A percentile compares a stretch with the other conserved stretches of the same genome.
phyloP scores from a whole-genome alignment of 2,329 filamentous ascomycete genomes.

The Tolypocladium inflatum region DNA sequence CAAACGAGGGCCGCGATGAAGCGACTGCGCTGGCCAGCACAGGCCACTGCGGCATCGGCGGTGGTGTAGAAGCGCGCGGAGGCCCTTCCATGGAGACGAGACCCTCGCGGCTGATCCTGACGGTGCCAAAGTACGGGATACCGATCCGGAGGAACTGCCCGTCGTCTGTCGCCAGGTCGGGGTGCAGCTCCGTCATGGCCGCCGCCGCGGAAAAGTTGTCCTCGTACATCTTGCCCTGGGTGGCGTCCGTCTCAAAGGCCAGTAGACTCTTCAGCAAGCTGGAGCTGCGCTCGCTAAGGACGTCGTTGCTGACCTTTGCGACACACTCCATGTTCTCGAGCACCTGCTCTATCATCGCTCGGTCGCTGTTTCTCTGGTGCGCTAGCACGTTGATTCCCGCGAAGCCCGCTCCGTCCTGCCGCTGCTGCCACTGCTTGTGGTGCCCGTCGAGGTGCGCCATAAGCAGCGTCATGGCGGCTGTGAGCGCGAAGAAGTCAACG shows the following conservation, averaged over 20 bases:
- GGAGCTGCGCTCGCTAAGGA: neutral
- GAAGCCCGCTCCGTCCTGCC: neutral
- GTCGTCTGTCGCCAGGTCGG: neutral
- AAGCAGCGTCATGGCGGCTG: conserved; percentile 25
- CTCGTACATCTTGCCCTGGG: neutral
- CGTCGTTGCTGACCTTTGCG: neutral
- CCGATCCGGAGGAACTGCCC: neutral
- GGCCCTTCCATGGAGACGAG: neutral
- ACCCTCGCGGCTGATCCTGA: neutral
- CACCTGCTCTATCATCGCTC: conserved; percentile 4
- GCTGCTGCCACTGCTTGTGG: neutral
- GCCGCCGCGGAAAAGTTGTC: neutral
- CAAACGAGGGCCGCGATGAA: neutral
- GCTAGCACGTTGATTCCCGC: conserved; percentile 1
- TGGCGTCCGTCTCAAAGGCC: neutral
- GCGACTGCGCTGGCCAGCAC: neutral
- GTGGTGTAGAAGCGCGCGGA: neutral
- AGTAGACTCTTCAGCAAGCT: neutral
- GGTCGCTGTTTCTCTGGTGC: conserved; percentile 5
- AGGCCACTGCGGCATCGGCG: neutral
- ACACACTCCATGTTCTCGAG: neutral
- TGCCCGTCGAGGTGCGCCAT: conserved; percentile 26
- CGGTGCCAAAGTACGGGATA: neutral
- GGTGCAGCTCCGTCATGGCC: neutral
- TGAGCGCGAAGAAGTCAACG: conserved; percentile 27